phyloP scores from a whole-genome alignment of 1,284 basidiomycete genomes.

The Amylostereum areolatum region DNA sequence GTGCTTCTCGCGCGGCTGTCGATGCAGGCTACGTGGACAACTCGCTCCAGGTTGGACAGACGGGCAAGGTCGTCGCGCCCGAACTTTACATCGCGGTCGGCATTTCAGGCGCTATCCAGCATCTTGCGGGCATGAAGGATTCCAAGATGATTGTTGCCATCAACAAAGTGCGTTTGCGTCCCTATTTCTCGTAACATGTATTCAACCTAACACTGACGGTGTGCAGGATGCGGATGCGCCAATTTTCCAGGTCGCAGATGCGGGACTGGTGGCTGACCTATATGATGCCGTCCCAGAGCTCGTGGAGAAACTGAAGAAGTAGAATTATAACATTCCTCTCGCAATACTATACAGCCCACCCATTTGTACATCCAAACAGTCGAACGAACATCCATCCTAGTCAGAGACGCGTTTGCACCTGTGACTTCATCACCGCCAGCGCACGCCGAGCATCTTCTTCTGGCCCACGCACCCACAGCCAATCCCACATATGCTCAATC shows the following conservation, averaged over 20 bases:
- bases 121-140: slow-evolving; percentile 99
- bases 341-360: too few relatives aligned
- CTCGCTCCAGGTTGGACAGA: slow-evolving; percentile 97
- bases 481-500: slow-evolving; percentile 21
- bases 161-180: slow-evolving; percentile 70
- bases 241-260: slow-evolving; percentile 98
- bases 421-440: slow-evolving; percentile 5
- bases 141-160: slow-evolving; percentile 97
- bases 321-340: slow-evolving; percentile 11
- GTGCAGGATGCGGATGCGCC: slow-evolving; percentile 91
- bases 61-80: slow-evolving; percentile 93
- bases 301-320: slow-evolving; percentile 75
- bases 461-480: slow-evolving; percentile 19
- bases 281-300: slow-evolving; percentile 87
- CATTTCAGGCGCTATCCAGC: slow-evolving; percentile 98
- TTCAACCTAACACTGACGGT: slow-evolving; percentile 46
- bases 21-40: slow-evolving; percentile 99
- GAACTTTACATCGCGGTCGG: slow-evolving; percentile 95
- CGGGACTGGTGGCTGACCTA: slow-evolving; percentile 89
- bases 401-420: too few relatives aligned
- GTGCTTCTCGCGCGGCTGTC: slow-evolving; percentile 95
- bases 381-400: too few relatives aligned
- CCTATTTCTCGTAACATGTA: slow-evolving; percentile 20
- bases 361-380: too few relatives aligned
- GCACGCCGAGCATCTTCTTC: slow-evolving; percentile 15